Evolutionary conservation across 495 filamentous ascomycete species (phyloP).

Genomic region (Aspergillus baeticus): DNA sequence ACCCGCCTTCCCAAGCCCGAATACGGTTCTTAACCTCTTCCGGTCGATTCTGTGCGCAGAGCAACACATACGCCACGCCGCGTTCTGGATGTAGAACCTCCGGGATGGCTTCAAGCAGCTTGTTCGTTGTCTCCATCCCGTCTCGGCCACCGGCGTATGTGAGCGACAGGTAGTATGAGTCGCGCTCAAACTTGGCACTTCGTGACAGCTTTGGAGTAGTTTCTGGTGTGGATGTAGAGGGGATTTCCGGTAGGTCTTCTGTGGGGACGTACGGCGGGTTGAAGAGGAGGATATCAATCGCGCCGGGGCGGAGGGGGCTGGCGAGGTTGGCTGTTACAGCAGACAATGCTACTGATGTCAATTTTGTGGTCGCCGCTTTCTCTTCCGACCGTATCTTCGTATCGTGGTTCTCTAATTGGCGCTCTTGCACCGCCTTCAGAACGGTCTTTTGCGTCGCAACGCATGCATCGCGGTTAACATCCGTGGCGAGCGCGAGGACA

Average conservation of each 20-base stretch:
- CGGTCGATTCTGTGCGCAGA: constrained; percentile 85
- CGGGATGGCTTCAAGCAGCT: constrained; percentile 67
- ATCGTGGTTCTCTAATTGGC: constrained; percentile 8
- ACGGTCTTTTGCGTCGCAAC: constrained; percentile 64
- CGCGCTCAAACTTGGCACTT: constrained; percentile 56
- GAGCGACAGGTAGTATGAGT: constrained; percentile 78
- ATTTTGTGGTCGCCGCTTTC: neutral
- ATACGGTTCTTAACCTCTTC: constrained; percentile 70
- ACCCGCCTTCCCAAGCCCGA: constrained; percentile 52
- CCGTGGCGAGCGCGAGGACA: constrained; percentile 70
- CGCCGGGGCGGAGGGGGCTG: constrained; percentile 49
- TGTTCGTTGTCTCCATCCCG: constrained; percentile 90
- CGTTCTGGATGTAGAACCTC: constrained; percentile 54
- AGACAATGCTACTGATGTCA: constrained; percentile 47
- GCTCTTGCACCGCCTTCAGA: constrained; percentile 45
- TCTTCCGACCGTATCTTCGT: neutral
- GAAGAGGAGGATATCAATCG: constrained; percentile 85
- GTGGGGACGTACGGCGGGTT: constrained; percentile 97
- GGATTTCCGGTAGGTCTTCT: constrained; percentile 58
- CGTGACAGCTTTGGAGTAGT: constrained; percentile 18
- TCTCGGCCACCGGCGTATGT: constrained; percentile 85
- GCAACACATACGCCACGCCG: constrained; percentile 84
- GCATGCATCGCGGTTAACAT: constrained; percentile 83
- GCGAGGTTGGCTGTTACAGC: constrained; percentile 66
- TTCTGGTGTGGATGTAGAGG: constrained; percentile 4